Conservation (phyloP, 2,329 filamentous ascomycete species). For the Gyromitra esculenta region DNA sequence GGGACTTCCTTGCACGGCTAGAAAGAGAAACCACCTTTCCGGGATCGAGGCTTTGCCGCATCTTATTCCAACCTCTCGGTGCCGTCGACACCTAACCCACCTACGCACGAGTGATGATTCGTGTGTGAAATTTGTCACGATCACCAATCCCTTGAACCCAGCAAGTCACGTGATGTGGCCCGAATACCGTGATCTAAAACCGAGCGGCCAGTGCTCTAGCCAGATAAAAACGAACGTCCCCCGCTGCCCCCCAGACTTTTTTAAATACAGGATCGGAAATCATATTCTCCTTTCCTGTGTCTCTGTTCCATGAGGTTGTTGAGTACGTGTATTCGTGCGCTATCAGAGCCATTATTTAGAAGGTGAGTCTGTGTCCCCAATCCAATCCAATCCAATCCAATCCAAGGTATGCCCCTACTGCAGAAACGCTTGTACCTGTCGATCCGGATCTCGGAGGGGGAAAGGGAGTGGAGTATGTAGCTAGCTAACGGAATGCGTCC, state of each 20-base stretch:
- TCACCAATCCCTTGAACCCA: conserved; percentile 5
- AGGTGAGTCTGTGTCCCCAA: background rate
- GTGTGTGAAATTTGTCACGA: background rate
- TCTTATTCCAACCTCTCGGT: background rate
- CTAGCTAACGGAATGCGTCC: background rate
- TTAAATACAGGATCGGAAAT: background rate
- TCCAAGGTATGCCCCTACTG: background rate
- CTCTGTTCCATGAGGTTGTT: background rate
- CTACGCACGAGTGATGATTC: no score
- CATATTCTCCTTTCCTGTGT: background rate
- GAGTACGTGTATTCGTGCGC: background rate
- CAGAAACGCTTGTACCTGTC: conserved; percentile 5
- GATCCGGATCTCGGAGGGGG: background rate
- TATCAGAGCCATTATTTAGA: background rate
- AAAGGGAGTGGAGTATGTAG: background rate
- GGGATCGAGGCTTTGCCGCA: background rate
- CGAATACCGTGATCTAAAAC: conserved; percentile 1
- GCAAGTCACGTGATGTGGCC: background rate
- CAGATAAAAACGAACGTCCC: background rate
- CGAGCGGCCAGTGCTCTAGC: background rate
- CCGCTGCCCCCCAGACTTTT: background rate
- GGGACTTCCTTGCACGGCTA: background rate
- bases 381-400: background rate
- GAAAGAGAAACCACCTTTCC: background rate
- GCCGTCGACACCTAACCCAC: no score